A percentile compares a stretch with the other conserved stretches of the same genome.
Conservation (phyloP, 768 basidiomycete species). For the Tulasnella sp. region DNA sequence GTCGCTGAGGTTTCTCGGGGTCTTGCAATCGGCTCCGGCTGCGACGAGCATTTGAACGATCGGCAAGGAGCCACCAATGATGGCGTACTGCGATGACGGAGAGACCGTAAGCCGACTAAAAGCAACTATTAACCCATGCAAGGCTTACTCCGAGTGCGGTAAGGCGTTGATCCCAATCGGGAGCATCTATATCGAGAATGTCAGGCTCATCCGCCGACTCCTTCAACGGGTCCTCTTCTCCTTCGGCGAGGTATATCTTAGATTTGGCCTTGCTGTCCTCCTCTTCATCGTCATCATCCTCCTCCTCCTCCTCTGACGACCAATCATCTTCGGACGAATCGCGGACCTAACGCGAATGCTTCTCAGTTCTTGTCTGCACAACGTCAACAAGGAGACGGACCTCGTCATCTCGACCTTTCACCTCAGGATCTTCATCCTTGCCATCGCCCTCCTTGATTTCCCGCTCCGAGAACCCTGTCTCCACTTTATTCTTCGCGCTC, state of each 20-base stretch:
- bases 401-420: too few species aligned
- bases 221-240: slow-evolving; percentile 42
- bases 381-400: too few species aligned
- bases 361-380: neutral
- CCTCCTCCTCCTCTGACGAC: slow-evolving; percentile 23
- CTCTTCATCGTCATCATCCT: slow-evolving; percentile 41
- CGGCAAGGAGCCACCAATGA: slow-evolving; percentile 45
- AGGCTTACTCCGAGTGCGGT: slow-evolving; percentile 50
- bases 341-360: slow-evolving; percentile 29
- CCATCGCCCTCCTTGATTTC: slow-evolving; percentile 24
- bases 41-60: slow-evolving; percentile 49
- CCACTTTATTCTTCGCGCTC: slow-evolving; percentile 42
- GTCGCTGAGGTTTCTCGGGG: slow-evolving; percentile 38
- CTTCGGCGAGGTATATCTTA: neutral
- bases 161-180: slow-evolving; percentile 59
- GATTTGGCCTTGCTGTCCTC: slow-evolving; percentile 29
- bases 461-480: slow-evolving; percentile 33
- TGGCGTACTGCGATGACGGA: slow-evolving; percentile 16
- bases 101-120: neutral
- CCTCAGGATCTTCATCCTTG: too few species aligned
- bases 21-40: slow-evolving; percentile 48
- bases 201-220: slow-evolving; percentile 52
- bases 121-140: neutral
- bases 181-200: slow-evolving; percentile 50
- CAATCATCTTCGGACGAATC: slow-evolving; percentile 27